A percentile compares a stretch with the other conserved stretches of the same genome.
These are phyloP conservation scores for Trichosporon sp. DNA, from an alignment of 1,284 basidiomycete species.

Conservation along the genomic window DNA sequence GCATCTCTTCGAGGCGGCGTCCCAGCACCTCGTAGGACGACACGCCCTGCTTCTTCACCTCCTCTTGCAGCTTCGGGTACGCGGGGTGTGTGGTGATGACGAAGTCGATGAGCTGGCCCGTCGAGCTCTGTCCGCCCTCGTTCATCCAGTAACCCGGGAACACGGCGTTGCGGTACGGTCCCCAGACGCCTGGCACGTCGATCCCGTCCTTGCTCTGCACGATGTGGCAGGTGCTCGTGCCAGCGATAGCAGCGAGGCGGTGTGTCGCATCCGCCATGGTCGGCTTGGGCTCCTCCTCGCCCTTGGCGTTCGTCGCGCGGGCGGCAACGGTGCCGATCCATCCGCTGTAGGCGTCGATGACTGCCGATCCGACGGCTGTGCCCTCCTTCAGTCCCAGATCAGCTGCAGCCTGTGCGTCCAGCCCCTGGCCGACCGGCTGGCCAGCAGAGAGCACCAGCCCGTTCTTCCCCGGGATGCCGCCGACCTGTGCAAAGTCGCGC, in stretches of 20 bases:
- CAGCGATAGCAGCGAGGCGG: conserved; percentile 86
- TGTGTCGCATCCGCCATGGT: conserved; percentile 68
- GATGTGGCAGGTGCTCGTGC: conserved; percentile 93
- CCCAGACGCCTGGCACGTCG: conserved; percentile 72
- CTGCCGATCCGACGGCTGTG: conserved; percentile 87
- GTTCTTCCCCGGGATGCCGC: conserved; percentile 59
- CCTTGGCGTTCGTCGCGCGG: conserved; percentile 56
- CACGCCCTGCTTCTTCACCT: conserved; percentile 50
- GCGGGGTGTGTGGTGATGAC: conserved; percentile 89
- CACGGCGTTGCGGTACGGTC: conserved; percentile 75
- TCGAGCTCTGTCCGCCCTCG: conserved; percentile 96
- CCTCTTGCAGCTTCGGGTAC: conserved; percentile 61
- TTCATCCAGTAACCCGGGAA: conserved; percentile 99
- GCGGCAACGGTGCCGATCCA: conserved; percentile 97
- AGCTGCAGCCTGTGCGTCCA: conserved; percentile 69
- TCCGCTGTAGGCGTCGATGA: conserved; percentile 98
- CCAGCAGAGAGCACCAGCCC: conserved; percentile 79
- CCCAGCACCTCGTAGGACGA: conserved; percentile 60
- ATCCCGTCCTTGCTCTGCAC: conserved; percentile 74
- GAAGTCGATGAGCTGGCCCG: conserved; percentile 96
- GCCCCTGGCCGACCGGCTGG: conserved; percentile 77
- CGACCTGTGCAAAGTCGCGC: conserved; percentile 68
- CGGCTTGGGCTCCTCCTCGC: conserved; percentile 47
- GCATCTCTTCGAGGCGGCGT: conserved; percentile 65
- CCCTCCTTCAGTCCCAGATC: conserved; percentile 81